Percentiles rank a stretch among this genome's conserved stretches.
phyloP scores from a whole-genome alignment of 306 rosid genomes.

The Alnus rubra region DNA sequence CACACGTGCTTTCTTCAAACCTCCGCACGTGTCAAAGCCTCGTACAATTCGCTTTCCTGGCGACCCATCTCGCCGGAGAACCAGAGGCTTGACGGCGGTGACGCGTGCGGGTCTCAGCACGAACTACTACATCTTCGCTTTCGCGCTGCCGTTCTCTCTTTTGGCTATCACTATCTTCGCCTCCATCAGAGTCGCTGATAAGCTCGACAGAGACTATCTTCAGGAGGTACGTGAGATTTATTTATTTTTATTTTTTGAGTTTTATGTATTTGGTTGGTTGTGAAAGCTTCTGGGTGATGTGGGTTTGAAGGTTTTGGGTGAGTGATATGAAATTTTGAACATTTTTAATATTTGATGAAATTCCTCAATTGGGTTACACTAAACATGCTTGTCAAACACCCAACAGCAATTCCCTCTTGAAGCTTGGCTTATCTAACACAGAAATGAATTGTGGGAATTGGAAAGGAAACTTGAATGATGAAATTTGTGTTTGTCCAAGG shows the following conservation, averaged over 20 bases:
- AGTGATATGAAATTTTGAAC: neutral
- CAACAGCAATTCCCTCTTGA: neutral
- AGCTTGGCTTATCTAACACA: neutral
- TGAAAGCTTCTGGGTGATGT: neutral
- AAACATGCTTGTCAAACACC: neutral
- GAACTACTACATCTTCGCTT: neutral
- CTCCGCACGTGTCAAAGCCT: neutral
- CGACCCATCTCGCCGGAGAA: neutral
- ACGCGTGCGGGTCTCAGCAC: slow-evolving; percentile 11
- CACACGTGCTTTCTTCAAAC: slow-evolving; percentile 3
- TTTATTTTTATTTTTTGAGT: neutral
- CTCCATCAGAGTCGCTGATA: slow-evolving; percentile 5
- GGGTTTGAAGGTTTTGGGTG: neutral
- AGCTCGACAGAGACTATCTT: neutral
- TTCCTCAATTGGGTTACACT: neutral
- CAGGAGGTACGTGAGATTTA: neutral
- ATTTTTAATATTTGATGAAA: neutral
- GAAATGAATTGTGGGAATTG: neutral
- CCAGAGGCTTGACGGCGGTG: slow-evolving; percentile 12
- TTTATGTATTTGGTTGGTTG: neutral
- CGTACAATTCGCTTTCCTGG: neutral
- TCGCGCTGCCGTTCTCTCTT: slow-evolving; percentile 12
- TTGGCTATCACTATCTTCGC: slow-evolving; percentile 5
- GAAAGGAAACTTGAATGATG: neutral
- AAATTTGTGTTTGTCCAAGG: neutral